These are phyloP conservation scores for Trapa incisa DNA, from an alignment of 345 rosid species.

Conservation along the genomic window DNA sequence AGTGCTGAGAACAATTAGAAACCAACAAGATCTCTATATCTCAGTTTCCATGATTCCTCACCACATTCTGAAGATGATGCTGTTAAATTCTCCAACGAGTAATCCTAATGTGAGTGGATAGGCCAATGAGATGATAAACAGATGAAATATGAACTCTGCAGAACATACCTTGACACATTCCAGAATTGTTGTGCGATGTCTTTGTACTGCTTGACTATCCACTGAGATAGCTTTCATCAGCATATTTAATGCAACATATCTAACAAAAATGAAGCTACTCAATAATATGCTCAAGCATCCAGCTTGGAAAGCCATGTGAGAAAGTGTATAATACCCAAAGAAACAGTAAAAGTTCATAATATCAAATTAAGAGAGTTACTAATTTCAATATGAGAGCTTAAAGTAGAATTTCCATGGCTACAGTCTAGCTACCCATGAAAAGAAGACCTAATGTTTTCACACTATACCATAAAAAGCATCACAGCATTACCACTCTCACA, in stretches of 20 bases:
- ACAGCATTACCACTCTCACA: background rate
- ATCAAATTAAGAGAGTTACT: background rate
- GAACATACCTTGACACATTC: slow-evolving; percentile 91
- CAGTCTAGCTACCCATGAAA: background rate
- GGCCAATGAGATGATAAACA: too few species aligned
- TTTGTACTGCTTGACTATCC: slow-evolving; percentile 92
- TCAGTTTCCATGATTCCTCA: slow-evolving; percentile 3
- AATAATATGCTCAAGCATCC: slow-evolving; percentile 3
- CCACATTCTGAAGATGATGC: background rate
- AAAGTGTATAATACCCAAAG: background rate
- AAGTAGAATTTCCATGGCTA: background rate
- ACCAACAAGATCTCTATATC: slow-evolving; percentile 2
- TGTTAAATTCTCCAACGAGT: too few species aligned
- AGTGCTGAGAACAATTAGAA: background rate
- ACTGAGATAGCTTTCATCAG: slow-evolving; percentile 84
- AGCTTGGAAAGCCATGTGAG: background rate
- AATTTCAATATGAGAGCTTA: background rate
- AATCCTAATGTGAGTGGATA: too few species aligned
- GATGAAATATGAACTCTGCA: background rate
- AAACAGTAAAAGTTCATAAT: background rate
- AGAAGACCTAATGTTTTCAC: background rate
- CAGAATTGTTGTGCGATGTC: slow-evolving; percentile 88
- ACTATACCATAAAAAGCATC: background rate
- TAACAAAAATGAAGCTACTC: slow-evolving; percentile 21
- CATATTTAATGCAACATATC: slow-evolving; percentile 96